A percentile compares a stretch with the other conserved stretches of the same genome.
Conservation (phyloP, 176 grass and related monocot species). For the Triticum urartu region DNA sequence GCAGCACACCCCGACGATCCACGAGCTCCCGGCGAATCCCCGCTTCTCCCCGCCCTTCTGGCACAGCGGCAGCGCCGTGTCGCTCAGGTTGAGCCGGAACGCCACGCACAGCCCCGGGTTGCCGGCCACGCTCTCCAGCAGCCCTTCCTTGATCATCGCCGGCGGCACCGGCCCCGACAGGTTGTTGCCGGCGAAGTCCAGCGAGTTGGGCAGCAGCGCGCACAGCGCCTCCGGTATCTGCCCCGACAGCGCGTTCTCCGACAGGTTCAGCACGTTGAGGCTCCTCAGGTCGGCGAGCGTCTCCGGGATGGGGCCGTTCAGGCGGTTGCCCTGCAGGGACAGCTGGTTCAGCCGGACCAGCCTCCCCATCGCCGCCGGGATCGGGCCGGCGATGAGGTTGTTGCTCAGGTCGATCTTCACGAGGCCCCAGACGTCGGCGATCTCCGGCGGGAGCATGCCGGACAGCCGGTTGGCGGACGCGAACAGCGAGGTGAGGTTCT, state of each 20-base stretch:
- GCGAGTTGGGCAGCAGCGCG: conserved; percentile 74
- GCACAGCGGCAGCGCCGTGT: conserved; percentile 60
- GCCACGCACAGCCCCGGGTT: conserved; percentile 81
- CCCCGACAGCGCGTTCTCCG: conserved; percentile 68
- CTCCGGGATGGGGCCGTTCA: conserved; percentile 65
- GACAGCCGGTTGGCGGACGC: conserved; percentile 59
- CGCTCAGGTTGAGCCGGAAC: conserved; percentile 65
- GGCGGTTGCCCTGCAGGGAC: conserved; percentile 71
- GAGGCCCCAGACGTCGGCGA: conserved; percentile 36
- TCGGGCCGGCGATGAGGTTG: conserved; percentile 59
- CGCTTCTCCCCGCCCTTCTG: conserved; percentile 35
- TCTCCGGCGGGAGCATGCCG: conserved; percentile 54
- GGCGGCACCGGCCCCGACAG: conserved; percentile 70
- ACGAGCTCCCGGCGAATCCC: conserved; percentile 49
- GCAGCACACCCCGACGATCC: conserved; percentile 51
- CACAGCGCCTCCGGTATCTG: conserved; percentile 75
- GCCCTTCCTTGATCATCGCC: conserved; percentile 71
- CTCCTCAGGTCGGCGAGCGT: conserved; percentile 47
- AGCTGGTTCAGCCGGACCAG: conserved; percentile 73
- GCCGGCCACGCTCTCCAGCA: conserved; percentile 75
- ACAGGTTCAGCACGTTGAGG: conserved; percentile 95
- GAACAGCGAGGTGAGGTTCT: conserved; percentile 74
- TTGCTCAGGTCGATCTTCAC: conserved; percentile 91
- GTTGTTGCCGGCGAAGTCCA: conserved; percentile 89
- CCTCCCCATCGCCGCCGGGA: conserved; percentile 46